Percentiles rank a stretch among this genome's conserved stretches.
phyloP scores from a whole-genome alignment of 306 rosid species.

The Quercus mongolica region DNA sequence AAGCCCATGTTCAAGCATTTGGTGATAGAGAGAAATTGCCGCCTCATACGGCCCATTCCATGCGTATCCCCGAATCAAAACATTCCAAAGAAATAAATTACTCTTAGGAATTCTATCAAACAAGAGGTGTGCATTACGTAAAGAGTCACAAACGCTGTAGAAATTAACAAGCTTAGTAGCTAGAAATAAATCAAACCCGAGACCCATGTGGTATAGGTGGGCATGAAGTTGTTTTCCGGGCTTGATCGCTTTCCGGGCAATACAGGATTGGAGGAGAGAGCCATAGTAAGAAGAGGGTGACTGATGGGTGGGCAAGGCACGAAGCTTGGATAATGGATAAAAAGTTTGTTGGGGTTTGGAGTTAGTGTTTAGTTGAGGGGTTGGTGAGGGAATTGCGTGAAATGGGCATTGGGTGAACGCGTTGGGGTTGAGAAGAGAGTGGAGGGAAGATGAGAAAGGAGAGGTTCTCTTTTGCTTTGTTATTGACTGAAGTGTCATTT shows the following conservation, averaged over 20 bases:
- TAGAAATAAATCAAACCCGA: constrained; percentile 35
- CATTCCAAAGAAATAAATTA: constrained; percentile 76
- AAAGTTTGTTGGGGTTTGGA: not conserved
- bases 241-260: constrained; percentile 40
- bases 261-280: constrained; percentile 53
- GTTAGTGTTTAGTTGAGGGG: constrained; percentile 9
- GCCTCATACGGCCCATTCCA: constrained; percentile 73
- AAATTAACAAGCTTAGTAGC: constrained; percentile 60
- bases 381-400: constrained; percentile 28
- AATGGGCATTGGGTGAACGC: not conserved
- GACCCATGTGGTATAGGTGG: constrained; percentile 52
- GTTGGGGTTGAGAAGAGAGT: constrained; percentile 8
- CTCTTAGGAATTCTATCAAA: constrained; percentile 60
- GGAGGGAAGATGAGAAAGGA: constrained; percentile 12
- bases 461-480: constrained; percentile 23
- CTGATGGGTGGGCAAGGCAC: constrained; percentile 4
- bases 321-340: constrained; percentile 18
- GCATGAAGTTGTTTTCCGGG: constrained; percentile 72
- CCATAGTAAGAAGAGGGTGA: constrained; percentile 27
- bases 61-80: constrained; percentile 70
- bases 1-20: constrained; percentile 51
- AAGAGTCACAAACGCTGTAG: constrained; percentile 38
- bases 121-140: constrained; percentile 49
- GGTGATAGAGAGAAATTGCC: constrained; percentile 54
- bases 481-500: constrained; percentile 38